Evolutionary conservation across 495 filamentous ascomycete genomes (phyloP).

Genomic region (Podospora sp.): DNA sequence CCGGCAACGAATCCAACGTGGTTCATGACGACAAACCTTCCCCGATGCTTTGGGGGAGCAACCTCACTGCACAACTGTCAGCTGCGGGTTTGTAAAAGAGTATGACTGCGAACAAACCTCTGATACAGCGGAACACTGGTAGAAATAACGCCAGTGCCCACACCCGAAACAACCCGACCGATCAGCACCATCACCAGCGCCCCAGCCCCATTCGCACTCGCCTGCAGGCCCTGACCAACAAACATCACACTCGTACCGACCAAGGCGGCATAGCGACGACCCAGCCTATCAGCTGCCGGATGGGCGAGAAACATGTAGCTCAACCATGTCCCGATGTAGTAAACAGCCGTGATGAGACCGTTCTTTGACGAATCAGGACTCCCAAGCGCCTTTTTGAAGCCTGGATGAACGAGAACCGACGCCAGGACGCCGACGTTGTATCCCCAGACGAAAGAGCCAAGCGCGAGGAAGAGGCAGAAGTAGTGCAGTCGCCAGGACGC

Average conservation of each 20-base stretch:
- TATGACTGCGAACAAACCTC: conserved; percentile 37
- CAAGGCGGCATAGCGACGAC: conserved; percentile 54
- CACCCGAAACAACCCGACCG: conserved; percentile 54
- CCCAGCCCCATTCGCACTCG: conserved; percentile 41
- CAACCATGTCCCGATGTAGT: conserved; percentile 59
- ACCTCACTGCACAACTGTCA: conserved; percentile 48
- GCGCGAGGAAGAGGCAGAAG: conserved; percentile 55
- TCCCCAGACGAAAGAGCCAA: conserved; percentile 63
- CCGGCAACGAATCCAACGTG: conserved; percentile 60
- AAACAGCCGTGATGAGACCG: conserved; percentile 58
- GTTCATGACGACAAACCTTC: conserved; percentile 59
- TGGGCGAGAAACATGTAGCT: conserved; percentile 59
- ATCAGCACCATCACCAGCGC: conserved; percentile 56
- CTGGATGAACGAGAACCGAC: conserved; percentile 56
- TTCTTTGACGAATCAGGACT: conserved; percentile 45
- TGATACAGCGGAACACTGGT: conserved; percentile 61
- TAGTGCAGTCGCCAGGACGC: conserved; percentile 48
- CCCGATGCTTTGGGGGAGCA: conserved; percentile 53
- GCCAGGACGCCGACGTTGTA: conserved; percentile 62
- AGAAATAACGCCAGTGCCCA: conserved; percentile 55
- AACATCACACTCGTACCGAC: conserved; percentile 48
- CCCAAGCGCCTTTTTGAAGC: conserved; percentile 50
- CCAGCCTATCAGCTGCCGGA: conserved; percentile 49
- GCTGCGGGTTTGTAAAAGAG: not conserved
- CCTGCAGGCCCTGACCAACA: conserved; percentile 51